Evolutionary conservation across 2,329 filamentous ascomycete genomes (phyloP).

Genomic region (Orbilia quercus): DNA sequence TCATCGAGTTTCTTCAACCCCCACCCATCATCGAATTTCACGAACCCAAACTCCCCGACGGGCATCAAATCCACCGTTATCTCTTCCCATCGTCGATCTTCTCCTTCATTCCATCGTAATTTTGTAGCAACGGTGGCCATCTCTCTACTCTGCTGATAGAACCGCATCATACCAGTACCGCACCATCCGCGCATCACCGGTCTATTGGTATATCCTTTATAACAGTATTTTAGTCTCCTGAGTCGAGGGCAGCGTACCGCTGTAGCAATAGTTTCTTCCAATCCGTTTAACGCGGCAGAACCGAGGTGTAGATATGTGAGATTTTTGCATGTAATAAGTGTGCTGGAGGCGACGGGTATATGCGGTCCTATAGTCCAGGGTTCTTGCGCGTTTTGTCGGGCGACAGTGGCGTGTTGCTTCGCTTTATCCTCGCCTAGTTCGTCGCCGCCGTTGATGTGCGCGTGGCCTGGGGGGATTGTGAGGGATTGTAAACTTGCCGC

Average conservation of each 20-base stretch:
- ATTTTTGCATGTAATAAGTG: constrained; percentile 15
- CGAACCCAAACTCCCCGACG: constrained; percentile 5
- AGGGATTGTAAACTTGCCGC: constrained; percentile 15
- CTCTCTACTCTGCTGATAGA: neutral
- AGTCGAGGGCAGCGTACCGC: constrained; percentile 7
- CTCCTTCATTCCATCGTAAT: constrained; percentile 17
- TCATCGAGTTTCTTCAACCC: neutral
- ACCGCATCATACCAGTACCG: constrained; percentile 30
- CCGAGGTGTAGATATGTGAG: constrained; percentile 31
- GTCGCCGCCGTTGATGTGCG: constrained; percentile 7
- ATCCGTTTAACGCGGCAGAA: constrained; percentile 9
- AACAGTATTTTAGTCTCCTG: constrained; percentile 17
- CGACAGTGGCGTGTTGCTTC: constrained; percentile 11
- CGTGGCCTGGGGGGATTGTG: constrained; percentile 14
- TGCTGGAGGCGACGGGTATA: constrained; percentile 16
- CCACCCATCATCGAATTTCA: constrained; percentile 5
- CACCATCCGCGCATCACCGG: constrained; percentile 33
- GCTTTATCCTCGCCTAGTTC: neutral
- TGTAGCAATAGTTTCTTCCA: constrained; percentile 21
- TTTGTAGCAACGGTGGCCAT: constrained; percentile 3
- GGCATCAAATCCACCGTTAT: constrained; percentile 19
- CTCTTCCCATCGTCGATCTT: constrained; percentile 1
- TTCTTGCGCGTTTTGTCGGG: constrained; percentile 13
- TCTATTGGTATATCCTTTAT: constrained; percentile 13
- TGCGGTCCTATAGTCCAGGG: constrained; percentile 28